These are phyloP conservation scores for Colletotrichum truncatum DNA, from an alignment of 2,329 filamentous ascomycete species.

Conservation along the genomic window DNA sequence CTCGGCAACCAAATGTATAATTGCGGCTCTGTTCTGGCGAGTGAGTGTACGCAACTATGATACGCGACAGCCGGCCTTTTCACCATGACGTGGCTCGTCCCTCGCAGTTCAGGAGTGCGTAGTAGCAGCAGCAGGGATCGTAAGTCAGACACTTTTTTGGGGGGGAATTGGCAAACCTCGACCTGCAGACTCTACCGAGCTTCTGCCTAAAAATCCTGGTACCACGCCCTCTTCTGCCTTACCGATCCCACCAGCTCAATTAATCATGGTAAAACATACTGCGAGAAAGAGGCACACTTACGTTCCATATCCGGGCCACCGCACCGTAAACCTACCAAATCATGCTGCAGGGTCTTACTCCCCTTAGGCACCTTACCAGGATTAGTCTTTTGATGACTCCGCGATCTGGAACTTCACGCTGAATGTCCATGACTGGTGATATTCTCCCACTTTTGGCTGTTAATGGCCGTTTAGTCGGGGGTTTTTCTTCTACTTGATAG, in stretches of 20 bases:
- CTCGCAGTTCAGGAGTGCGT: no score
- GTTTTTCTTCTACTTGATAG: not conserved
- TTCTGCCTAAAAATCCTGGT: slow-evolving; percentile 6
- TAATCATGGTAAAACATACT: not conserved
- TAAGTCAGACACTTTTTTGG: no score
- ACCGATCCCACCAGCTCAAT: not conserved
- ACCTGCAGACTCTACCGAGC: not conserved
- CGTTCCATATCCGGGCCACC: not conserved
- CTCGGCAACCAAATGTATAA: no score
- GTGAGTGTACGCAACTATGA: no score
- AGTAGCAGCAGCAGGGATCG: no score
- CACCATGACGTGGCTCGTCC: no score
- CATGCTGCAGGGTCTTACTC: not conserved
- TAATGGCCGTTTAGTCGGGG: not conserved
- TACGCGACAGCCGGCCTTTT: no score
- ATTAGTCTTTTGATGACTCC: slow-evolving; percentile 1
- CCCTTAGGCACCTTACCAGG: not conserved
- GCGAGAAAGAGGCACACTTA: not conserved
- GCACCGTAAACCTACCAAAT: not conserved
- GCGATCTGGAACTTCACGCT: slow-evolving; percentile 8
- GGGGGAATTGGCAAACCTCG: no score
- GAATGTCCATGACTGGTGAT: not conserved
- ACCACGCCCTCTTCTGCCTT: not conserved
- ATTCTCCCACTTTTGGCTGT: not conserved
- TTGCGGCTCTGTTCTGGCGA: no score